These are phyloP conservation scores for Closterium sp. DNA, from an alignment of 139 green algal genomes.

Conservation along the genomic window DNA sequence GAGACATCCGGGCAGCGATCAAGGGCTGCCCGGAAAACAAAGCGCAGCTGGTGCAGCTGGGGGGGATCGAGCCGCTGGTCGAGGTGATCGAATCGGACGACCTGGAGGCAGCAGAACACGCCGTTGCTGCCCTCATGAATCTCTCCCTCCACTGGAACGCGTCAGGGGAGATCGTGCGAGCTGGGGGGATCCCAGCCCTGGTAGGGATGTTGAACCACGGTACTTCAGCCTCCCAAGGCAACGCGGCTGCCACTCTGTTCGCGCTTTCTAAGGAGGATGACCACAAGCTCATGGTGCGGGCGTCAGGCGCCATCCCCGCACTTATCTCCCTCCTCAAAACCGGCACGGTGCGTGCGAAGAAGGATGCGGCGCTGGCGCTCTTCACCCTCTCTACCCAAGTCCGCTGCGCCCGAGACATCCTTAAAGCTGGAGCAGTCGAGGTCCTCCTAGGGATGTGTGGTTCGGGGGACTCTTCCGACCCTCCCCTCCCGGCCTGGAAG, in stretches of 20 bases:
- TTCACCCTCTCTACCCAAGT: conserved; percentile 27
- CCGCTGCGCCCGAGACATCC: neutral
- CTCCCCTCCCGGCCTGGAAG: conserved; percentile 7
- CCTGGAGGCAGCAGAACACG: neutral
- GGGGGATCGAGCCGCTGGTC: neutral
- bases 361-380: conserved; percentile 29
- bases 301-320: conserved; percentile 13
- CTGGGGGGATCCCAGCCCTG: conserved; percentile 4
- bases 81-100: neutral
- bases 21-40: conserved; percentile 5
- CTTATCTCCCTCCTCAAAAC: conserved; percentile 7
- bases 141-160: conserved; percentile 1
- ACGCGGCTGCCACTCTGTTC: conserved; percentile 5
- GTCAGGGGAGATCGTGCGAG: neutral
- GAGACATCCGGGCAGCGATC: neutral
- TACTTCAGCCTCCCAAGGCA: neutral
- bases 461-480: neutral
- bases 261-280: neutral
- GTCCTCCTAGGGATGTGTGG: conserved; percentile 1
- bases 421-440: conserved; percentile 7
- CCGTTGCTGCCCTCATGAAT: neutral
- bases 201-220: conserved; percentile 14
- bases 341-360: conserved; percentile 1
- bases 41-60: neutral
- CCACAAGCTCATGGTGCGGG: neutral